Evolutionary conservation across 805 yeast genomes (phyloP).

Genomic region (Kluyveromyces nonfermentans): DNA sequence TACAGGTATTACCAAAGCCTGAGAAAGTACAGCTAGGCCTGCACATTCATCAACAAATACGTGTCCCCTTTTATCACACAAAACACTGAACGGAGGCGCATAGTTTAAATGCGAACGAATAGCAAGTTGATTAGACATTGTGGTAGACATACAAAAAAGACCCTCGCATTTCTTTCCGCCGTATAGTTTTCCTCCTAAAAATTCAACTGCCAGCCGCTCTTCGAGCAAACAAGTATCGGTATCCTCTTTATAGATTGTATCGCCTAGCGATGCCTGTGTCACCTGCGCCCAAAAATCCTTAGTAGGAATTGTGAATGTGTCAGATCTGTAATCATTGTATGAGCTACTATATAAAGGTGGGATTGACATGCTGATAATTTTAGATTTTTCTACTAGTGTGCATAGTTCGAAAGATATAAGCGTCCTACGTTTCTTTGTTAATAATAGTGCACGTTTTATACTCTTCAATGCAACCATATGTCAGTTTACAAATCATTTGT

Average conservation of each 20-base stretch:
- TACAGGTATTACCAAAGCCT: slow-evolving; percentile 74
- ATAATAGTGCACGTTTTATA: not conserved
- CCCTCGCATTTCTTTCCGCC: slow-evolving; percentile 55
- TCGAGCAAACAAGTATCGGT: slow-evolving; percentile 49
- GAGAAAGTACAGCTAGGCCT: slow-evolving; percentile 70
- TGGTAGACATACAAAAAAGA: slow-evolving; percentile 69
- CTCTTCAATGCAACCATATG: not conserved
- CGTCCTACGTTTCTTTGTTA: too few relatives aligned
- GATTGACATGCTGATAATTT: slow-evolving; percentile 1
- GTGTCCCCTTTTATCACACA: slow-evolving; percentile 72
- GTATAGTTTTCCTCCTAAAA: slow-evolving; percentile 19
- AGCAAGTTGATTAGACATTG: slow-evolving; percentile 73
- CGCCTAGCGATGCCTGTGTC: slow-evolving; percentile 51
- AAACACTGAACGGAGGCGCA: slow-evolving; percentile 70
- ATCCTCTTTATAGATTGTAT: slow-evolving; percentile 71
- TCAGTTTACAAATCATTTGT: not conserved
- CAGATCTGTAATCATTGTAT: slow-evolving; percentile 46
- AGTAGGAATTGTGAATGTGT: slow-evolving; percentile 78
- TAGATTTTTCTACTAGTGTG: too few relatives aligned
- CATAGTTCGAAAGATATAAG: too few relatives aligned
- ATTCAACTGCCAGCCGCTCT: slow-evolving; percentile 41
- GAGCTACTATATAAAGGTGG: slow-evolving; percentile 12
- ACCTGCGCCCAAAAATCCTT: slow-evolving; percentile 49
- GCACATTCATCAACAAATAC: slow-evolving; percentile 73
- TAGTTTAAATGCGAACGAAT: slow-evolving; percentile 48